Evolutionary conservation across 805 yeast species (phyloP).

Genomic region (Isabelozyma heimii): DNA sequence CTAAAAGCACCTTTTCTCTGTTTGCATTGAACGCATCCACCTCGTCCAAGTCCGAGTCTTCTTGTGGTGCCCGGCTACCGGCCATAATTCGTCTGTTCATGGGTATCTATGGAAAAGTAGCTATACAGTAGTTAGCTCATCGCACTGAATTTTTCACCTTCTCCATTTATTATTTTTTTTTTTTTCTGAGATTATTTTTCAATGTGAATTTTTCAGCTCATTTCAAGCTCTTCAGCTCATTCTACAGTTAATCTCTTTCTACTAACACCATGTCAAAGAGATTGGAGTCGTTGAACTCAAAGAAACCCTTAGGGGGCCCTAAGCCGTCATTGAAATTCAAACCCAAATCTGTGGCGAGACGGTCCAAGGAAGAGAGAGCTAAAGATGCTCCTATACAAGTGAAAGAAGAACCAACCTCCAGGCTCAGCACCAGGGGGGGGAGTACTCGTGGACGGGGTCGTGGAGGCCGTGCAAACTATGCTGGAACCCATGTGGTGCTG

Average conservation of each 20-base stretch:
- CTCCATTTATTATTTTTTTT: background rate
- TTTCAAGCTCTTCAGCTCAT: too few species aligned
- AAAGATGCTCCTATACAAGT: constrained; percentile 60
- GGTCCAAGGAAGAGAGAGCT: constrained; percentile 80
- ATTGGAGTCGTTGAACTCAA: constrained; percentile 38
- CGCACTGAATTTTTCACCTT: background rate
- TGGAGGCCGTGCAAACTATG: constrained; percentile 35
- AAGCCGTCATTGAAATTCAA: constrained; percentile 69
- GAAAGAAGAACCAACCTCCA: constrained; percentile 27
- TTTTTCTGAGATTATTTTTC: background rate
- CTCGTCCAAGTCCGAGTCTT: constrained; percentile 52
- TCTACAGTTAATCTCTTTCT: background rate
- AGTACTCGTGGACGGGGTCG: constrained; percentile 28
- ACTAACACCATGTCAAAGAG: constrained; percentile 33
- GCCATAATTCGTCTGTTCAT: constrained; percentile 19
- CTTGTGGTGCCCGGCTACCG: constrained; percentile 7
- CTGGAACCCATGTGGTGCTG: constrained; percentile 62
- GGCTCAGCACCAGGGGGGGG: constrained; percentile 25
- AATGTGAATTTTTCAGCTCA: too few species aligned
- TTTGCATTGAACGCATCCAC: constrained; percentile 66
- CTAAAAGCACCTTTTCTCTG: constrained; percentile 54
- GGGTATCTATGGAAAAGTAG: background rate
- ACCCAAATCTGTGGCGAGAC: constrained; percentile 85
- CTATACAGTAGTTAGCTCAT: background rate
- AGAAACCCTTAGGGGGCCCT: constrained; percentile 19